Conservation (phyloP, 495 filamentous ascomycete genomes). For the Lasiosphaeris hirsuta region DNA sequence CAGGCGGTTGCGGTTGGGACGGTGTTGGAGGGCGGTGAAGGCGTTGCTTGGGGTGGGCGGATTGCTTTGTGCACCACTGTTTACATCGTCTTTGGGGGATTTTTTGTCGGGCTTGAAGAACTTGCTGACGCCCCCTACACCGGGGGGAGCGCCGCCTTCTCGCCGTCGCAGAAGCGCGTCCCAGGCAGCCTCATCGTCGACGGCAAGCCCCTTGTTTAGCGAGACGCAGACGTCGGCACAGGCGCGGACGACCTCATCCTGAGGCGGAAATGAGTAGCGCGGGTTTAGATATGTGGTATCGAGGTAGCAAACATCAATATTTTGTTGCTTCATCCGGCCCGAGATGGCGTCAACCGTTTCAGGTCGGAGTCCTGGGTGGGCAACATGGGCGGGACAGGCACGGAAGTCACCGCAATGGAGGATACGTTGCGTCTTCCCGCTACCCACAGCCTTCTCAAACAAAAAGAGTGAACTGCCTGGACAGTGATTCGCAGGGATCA, state of each 20-base stretch:
- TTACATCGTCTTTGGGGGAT: conserved; percentile 2
- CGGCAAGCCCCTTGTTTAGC: conserved; percentile 34
- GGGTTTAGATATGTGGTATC: conserved; percentile 97
- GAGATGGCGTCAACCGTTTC: conserved; percentile 64
- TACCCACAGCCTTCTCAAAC: conserved; percentile 75
- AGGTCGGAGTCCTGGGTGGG: conserved; percentile 76
- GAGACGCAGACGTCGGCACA: conserved; percentile 85
- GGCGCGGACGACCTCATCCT: conserved; percentile 79
- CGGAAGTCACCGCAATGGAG: conserved; percentile 96
- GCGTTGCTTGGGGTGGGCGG: conserved; percentile 14
- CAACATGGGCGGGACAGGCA: conserved; percentile 80
- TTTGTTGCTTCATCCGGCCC: conserved; percentile 72
- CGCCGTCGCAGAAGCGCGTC: conserved; percentile 25
- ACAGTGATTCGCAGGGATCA: conserved; percentile 97
- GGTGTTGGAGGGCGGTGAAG: conserved; percentile 25
- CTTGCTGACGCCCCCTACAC: conserved; percentile 35
- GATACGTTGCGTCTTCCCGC: conserved; percentile 65
- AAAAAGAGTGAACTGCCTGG: conserved; percentile 91
- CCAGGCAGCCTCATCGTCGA: conserved; percentile 31
- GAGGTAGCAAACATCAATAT: conserved; percentile 90
- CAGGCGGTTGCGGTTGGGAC: conserved; percentile 47
- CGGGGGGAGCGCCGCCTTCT: conserved; percentile 22
- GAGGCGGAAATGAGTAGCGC: conserved; percentile 89
- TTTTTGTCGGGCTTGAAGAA: conserved; percentile 36
- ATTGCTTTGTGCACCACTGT: not conserved